A percentile compares a stretch with the other conserved stretches of the same genome.
Conservation (phyloP, 306 rosid species). For the Morella rubra region DNA sequence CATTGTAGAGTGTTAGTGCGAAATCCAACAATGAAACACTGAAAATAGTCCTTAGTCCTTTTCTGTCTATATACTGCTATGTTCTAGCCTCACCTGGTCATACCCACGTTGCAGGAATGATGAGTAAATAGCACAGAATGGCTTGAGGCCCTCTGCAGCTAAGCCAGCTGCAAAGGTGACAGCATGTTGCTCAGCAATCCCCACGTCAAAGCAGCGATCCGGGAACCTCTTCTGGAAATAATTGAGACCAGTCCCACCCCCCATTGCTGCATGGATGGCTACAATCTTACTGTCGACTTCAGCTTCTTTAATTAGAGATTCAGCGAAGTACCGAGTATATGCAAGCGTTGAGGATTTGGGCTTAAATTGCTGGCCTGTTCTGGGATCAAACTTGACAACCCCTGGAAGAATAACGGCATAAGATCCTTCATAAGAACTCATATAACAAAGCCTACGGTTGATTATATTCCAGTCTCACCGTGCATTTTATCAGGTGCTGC, state of each 20-base stretch:
- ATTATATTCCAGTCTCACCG: slow-evolving; percentile 43
- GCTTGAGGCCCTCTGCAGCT: slow-evolving; percentile 93
- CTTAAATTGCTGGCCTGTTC: slow-evolving; percentile 80
- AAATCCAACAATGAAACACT: background rate
- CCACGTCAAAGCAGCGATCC: slow-evolving; percentile 85
- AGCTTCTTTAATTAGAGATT: slow-evolving; percentile 86
- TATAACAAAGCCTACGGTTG: background rate
- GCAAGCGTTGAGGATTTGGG: slow-evolving; percentile 61
- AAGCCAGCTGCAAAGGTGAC: slow-evolving; percentile 96
- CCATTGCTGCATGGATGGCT: slow-evolving; percentile 98
- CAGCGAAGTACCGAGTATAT: slow-evolving; percentile 80
- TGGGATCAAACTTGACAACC: slow-evolving; percentile 81
- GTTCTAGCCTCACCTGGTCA: slow-evolving; percentile 63
- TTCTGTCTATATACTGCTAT: background rate
- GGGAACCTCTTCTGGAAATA: slow-evolving; percentile 87
- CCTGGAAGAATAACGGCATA: slow-evolving; percentile 43
- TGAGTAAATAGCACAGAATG: slow-evolving; percentile 87
- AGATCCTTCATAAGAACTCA: slow-evolving; percentile 13
- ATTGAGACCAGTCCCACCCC: slow-evolving; percentile 88
- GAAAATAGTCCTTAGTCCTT: background rate
- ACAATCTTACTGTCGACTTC: slow-evolving; percentile 71
- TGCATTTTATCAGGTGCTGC: slow-evolving; percentile 86
- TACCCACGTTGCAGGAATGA: slow-evolving; percentile 92
- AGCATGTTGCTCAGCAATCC: slow-evolving; percentile 94
- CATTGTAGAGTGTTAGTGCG: slow-evolving; percentile 8